Evolutionary conservation across 1,139 yeast species (phyloP).

Genomic region (Schwanniomyces etchellsii): DNA sequence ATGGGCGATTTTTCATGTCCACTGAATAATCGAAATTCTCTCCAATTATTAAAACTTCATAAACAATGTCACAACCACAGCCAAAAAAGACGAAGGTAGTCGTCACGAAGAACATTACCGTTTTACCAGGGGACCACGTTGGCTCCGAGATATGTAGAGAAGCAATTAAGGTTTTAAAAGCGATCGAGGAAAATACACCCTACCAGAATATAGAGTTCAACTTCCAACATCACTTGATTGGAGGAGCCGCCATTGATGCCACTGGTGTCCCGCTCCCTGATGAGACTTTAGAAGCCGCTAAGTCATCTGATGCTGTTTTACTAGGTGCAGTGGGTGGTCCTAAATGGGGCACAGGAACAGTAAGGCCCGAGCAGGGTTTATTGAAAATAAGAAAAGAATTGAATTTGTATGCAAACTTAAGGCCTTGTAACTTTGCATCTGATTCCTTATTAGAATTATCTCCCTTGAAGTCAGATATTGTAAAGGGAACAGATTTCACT

Average conservation of each 20-base stretch:
- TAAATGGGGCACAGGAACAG: conserved; percentile 93
- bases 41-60: too few species aligned
- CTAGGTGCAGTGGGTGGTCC: conserved; percentile 99
- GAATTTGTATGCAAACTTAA: conserved; percentile 87
- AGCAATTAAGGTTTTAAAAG: conserved; percentile 84
- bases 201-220: conserved; percentile 54
- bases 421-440: conserved; percentile 94
- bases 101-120: conserved; percentile 62
- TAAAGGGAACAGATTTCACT: conserved; percentile 81
- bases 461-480: conserved; percentile 80
- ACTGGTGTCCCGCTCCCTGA: conserved; percentile 92
- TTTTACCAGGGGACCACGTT: conserved; percentile 95
- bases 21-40: too few species aligned
- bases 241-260: conserved; percentile 98
- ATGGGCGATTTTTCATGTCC: too few species aligned
- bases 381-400: conserved; percentile 90
- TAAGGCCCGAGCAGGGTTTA: conserved; percentile 96
- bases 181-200: conserved; percentile 65
- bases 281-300: conserved; percentile 78
- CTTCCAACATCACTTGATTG: conserved; percentile 79
- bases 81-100: conserved; percentile 8
- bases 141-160: conserved; percentile 87
- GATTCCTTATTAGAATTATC: conserved; percentile 80
- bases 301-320: conserved; percentile 84
- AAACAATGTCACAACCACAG: conserved; percentile 9